Evolutionary conservation across 768 basidiomycete genomes (phyloP), one percentile per base, ranked within the genome.

Genomic region (Kwoniella sp.): DNA sequence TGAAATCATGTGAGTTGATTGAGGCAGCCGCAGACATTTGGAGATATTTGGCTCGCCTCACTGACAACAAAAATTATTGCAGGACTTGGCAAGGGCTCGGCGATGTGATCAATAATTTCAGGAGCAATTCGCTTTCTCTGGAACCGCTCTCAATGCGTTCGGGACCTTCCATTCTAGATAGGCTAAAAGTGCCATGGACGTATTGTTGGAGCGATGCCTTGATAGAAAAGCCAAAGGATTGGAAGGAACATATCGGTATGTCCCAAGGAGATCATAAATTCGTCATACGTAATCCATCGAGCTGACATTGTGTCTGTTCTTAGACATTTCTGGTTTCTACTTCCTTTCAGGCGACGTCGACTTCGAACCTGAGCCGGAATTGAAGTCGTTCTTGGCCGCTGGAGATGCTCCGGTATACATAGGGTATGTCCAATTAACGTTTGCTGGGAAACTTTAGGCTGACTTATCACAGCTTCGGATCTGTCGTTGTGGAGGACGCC

Each of bases 301-400:
- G 19, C 30, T 50, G 10, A 53, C 44, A 1, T n/a, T 4, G 27
- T 17, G 44, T 17, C 9, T 4, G 25, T n/a, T n/a, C n/a, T n/a
- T 53, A 86, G 86, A 88, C 69, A 82, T 87, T 15, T 84, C 85
- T 17, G 87, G 87, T 1, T 88, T 88, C 71, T 87, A 87, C 70
- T 88, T 88, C 74, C 80, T 87, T 6, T 85, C 86, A 67, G 79
- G 85, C 17, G 85, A 83, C 0, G 81, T 82, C 2, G 81, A 77
- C 22, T 87, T 84, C 69, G 74, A 79, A 46, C 85, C 87, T 0
- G 77, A 82, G 7, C 71, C 78, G 7, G 85, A 85, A 12, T 77
- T 87, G 15, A 80, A 78, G 3, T 74, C 81, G 0, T 88, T 87
- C 70, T 73, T 88, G 46, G 81, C 77, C 1, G 82, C 79, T 1